These are phyloP conservation scores for Pezizomycotina sp. DNA, from an alignment of 2,329 filamentous ascomycete genomes.

Conservation along the genomic window DNA sequence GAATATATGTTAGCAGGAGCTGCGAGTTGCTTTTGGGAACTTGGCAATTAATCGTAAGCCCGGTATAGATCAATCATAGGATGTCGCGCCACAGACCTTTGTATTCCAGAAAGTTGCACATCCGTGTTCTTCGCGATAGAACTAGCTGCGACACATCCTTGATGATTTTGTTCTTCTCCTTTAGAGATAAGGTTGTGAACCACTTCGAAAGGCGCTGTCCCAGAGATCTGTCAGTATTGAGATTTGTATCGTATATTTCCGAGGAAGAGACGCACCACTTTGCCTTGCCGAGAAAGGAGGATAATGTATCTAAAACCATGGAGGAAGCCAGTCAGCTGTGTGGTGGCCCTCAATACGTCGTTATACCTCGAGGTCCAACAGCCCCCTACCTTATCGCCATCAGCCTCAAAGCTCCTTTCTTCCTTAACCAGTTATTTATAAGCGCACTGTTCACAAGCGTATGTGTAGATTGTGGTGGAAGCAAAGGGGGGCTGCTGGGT, in stretches of 20 bases:
- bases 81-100: constrained; percentile 48
- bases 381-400: too few species aligned
- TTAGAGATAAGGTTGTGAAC: constrained; percentile 95
- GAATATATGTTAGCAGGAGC: too few species aligned
- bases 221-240: constrained; percentile 21
- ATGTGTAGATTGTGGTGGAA: too few species aligned
- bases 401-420: too few species aligned
- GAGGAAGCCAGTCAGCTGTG: too few species aligned
- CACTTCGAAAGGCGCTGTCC: constrained; percentile 88
- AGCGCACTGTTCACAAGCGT: too few species aligned
- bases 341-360: too few species aligned
- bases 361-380: too few species aligned
- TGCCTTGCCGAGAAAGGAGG: constrained; percentile 91
- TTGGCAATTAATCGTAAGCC: constrained; percentile 3
- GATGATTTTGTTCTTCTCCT: constrained; percentile 99
- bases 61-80: constrained; percentile 14
- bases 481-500: too few species aligned
- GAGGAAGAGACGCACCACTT: constrained; percentile 59
- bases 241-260: constrained; percentile 11
- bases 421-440: too few species aligned
- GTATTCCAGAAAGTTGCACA: constrained; percentile 99
- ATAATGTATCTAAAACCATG: constrained; percentile 89
- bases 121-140: constrained; percentile 83
- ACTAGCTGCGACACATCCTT: constrained; percentile 98
- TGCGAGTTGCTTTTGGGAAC: not conserved